Conservation (phyloP, 768 basidiomycete species). For the Favolaschia claudopus region DNA sequence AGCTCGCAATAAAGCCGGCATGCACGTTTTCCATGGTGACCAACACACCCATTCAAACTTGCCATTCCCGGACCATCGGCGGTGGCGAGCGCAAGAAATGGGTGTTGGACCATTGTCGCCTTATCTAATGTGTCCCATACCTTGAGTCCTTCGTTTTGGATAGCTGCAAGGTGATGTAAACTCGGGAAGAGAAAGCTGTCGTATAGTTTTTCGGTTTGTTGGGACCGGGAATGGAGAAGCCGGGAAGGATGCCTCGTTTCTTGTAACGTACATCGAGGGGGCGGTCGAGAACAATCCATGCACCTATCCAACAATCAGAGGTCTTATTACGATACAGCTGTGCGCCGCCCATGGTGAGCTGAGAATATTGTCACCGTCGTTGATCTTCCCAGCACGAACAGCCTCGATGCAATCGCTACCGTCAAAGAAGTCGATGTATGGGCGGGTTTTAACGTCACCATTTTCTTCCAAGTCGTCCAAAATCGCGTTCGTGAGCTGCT, state of each 20-base stretch:
- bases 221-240: slow-evolving; percentile 32
- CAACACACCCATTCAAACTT: slow-evolving; percentile 41
- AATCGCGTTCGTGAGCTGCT: slow-evolving; percentile 27
- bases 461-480: slow-evolving; percentile 8
- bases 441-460: background rate
- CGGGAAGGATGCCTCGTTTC: slow-evolving; percentile 29
- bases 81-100: slow-evolving; percentile 16
- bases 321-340: slow-evolving; percentile 49
- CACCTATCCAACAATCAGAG: slow-evolving; percentile 50
- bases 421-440: slow-evolving; percentile 35
- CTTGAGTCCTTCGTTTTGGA: slow-evolving; percentile 27
- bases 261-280: slow-evolving; percentile 39
- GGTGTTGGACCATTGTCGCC: background rate
- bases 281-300: slow-evolving; percentile 42
- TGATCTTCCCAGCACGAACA: slow-evolving; percentile 26
- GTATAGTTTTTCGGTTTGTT: slow-evolving; percentile 33
- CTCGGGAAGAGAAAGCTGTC: slow-evolving; percentile 33
- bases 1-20: slow-evolving; percentile 40
- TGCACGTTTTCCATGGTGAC: slow-evolving; percentile 38
- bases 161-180: slow-evolving; percentile 30
- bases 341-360: slow-evolving; percentile 45
- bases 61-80: slow-evolving; percentile 34
- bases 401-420: slow-evolving; percentile 36
- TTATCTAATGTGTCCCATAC: slow-evolving; percentile 35
- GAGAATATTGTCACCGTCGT: slow-evolving; percentile 36